phyloP scores from a whole-genome alignment of 78 protist species.

The Polysphondylium violaceum region DNA sequence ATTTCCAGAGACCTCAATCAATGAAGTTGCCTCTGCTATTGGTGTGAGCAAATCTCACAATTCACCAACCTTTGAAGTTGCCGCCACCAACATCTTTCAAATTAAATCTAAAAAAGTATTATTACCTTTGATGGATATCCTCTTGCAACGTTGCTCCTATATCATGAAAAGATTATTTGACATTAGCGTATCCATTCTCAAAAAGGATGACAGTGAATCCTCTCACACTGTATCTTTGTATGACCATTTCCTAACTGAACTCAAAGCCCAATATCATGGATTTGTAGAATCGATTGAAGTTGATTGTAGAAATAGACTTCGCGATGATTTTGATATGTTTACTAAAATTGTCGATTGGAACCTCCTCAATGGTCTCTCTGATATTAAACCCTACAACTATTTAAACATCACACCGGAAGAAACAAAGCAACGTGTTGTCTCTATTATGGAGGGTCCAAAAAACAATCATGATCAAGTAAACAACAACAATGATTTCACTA shows the following conservation, averaged over 20 bases:
- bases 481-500: background rate
- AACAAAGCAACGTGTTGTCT: conserved; percentile 79
- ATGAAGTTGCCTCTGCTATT: conserved; percentile 88
- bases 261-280: conserved; percentile 18
- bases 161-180: conserved; percentile 77
- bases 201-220: conserved; percentile 38
- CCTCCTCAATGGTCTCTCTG: conserved; percentile 28
- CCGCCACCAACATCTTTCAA: conserved; percentile 80
- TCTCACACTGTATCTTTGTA: conserved; percentile 55
- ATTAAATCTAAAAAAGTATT: conserved; percentile 72
- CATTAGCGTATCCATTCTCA: conserved; percentile 53
- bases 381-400: conserved; percentile 72
- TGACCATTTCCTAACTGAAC: conserved; percentile 49
- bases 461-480: background rate
- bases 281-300: conserved; percentile 76
- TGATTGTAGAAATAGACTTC: conserved; percentile 45
- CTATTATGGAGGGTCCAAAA: conserved; percentile 67
- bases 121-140: conserved; percentile 76
- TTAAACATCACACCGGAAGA: conserved; percentile 78
- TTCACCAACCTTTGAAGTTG: conserved; percentile 84
- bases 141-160: conserved; percentile 46
- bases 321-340: conserved; percentile 87
- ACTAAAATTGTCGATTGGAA: conserved; percentile 90
- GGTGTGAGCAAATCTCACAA: conserved; percentile 82
- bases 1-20: conserved; percentile 85